Evolutionary conservation across 2,329 filamentous ascomycete genomes (phyloP), one percentile per base, ranked within the genome.

Genomic region (Aspergillus ibericus): DNA sequence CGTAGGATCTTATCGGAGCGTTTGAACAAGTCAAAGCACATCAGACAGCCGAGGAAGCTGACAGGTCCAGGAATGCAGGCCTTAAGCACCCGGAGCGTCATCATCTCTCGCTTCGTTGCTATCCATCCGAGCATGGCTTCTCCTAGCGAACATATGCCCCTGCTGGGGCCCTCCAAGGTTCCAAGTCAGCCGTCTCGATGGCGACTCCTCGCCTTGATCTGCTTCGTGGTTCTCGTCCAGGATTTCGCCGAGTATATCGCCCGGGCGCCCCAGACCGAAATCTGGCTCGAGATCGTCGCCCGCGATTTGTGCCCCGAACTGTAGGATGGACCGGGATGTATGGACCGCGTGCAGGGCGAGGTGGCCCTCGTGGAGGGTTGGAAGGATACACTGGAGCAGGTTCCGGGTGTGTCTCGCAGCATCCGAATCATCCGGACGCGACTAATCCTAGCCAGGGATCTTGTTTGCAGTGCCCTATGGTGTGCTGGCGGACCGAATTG

Each of bases 331-430:
- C 7, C 42, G 13, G 42, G 18, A 29, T 47, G 22, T 4, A 47
- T 47, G 42, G 25, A 48, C 7, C 18, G 10, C 5, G 68, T 73
- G 7, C 71, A 73, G 47, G 66, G 61, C 7, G 70, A 73, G 53
- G 51, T 73, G 36, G 71, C 71, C 10, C 44, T 72, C 15, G 36
- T 73, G 5, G 59, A 63, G 7, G 71, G 71, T 2, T 72, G 69
- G 58, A 70, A 70, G 53, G 64, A 68, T 32, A 70, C 65, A 1
- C 61, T 69, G 22, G 64, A 64, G 18, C 70, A 68, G 64, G 29
- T 63, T 71, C 29, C 22, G 70, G 7, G 54, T 42, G 16, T 9
- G 16, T 4, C 9, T 20, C 4, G 12, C n/a, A 20, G 10, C 18
- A 18, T 42, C 38, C 8, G 1, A 20, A 6, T 12, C 3, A 42